phyloP scores from a whole-genome alignment of 352 stramenopile species.

The Phytopythium montanum region DNA sequence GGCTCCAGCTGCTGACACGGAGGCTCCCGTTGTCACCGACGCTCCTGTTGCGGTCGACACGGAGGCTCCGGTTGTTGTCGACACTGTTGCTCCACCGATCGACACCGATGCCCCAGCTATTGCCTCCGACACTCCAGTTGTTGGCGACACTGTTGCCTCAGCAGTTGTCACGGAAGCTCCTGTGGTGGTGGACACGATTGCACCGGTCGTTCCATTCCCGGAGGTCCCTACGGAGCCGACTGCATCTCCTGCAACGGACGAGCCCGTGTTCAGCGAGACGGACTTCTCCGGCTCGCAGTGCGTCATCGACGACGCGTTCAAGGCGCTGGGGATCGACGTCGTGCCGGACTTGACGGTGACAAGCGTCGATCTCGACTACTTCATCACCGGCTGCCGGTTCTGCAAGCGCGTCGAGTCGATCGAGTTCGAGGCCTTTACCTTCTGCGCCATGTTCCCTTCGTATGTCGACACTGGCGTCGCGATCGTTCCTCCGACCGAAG shows the following conservation, averaged over 20 bases:
- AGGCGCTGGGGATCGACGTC: constrained; percentile 19
- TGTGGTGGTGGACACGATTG: background rate
- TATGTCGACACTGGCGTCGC: background rate
- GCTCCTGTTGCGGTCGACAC: background rate
- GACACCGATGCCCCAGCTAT: background rate
- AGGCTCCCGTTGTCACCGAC: background rate
- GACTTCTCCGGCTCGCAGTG: background rate
- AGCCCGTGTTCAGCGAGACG: background rate
- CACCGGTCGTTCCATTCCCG: background rate
- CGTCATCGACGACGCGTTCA: background rate
- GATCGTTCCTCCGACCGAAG: background rate
- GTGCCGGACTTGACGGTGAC: constrained; percentile 18
- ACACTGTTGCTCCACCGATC: background rate
- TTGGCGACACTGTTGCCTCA: background rate
- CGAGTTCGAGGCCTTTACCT: constrained; percentile 17
- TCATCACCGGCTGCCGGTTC: constrained; percentile 26
- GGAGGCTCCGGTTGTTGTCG: background rate
- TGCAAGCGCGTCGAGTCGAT: constrained; percentile 23
- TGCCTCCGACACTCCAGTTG: background rate
- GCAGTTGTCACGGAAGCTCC: background rate
- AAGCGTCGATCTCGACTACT: constrained; percentile 25
- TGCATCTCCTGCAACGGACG: background rate
- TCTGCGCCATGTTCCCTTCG: constrained; percentile 11
- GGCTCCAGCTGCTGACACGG: background rate
- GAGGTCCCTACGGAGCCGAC: background rate